phyloP scores from a whole-genome alignment of 1,284 basidiomycete genomes.

The Psilocybe mexicana region DNA sequence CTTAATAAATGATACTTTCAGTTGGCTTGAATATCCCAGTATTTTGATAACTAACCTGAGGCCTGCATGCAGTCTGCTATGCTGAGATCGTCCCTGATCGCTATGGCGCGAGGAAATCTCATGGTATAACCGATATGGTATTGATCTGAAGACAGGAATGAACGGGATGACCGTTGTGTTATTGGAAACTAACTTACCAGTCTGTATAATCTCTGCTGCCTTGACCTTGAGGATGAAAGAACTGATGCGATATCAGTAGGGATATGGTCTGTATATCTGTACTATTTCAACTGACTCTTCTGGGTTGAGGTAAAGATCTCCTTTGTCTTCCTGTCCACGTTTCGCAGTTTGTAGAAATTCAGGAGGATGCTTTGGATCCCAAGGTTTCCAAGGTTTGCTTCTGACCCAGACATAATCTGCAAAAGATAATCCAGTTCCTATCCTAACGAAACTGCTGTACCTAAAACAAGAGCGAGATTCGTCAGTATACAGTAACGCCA shows the following conservation, averaged over 20 bases:
- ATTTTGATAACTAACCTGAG: slow-evolving; percentile 44
- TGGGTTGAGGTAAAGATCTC: slow-evolving; percentile 79
- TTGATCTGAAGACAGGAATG: slow-evolving; percentile 46
- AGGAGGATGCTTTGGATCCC: slow-evolving; percentile 67
- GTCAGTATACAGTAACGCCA: too few relatives aligned
- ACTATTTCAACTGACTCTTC: slow-evolving; percentile 55
- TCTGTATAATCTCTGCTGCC: slow-evolving; percentile 81
- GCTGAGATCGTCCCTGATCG: slow-evolving; percentile 73
- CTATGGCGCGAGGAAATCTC: slow-evolving; percentile 85
- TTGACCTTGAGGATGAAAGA: slow-evolving; percentile 90
- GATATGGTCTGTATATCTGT: neutral
- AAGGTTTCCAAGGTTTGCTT: slow-evolving; percentile 71
- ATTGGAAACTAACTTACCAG: slow-evolving; percentile 46
- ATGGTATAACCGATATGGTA: slow-evolving; percentile 78
- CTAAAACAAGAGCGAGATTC: slow-evolving; percentile 35
- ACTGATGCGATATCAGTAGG: slow-evolving; percentile 36
- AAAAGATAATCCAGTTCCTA: slow-evolving; percentile 85
- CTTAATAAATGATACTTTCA: slow-evolving; percentile 22
- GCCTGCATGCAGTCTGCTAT: slow-evolving; percentile 71
- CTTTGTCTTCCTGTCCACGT: slow-evolving; percentile 70
- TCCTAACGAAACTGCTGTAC: slow-evolving; percentile 79
- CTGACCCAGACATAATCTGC: slow-evolving; percentile 84
- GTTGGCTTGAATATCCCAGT: neutral
- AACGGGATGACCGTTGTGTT: neutral
- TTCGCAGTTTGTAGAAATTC: slow-evolving; percentile 60